A percentile compares a stretch with the other conserved stretches of the same genome.
Conservation (phyloP, 2,329 filamentous ascomycete genomes). For the Fusarium pseudograminearum region DNA sequence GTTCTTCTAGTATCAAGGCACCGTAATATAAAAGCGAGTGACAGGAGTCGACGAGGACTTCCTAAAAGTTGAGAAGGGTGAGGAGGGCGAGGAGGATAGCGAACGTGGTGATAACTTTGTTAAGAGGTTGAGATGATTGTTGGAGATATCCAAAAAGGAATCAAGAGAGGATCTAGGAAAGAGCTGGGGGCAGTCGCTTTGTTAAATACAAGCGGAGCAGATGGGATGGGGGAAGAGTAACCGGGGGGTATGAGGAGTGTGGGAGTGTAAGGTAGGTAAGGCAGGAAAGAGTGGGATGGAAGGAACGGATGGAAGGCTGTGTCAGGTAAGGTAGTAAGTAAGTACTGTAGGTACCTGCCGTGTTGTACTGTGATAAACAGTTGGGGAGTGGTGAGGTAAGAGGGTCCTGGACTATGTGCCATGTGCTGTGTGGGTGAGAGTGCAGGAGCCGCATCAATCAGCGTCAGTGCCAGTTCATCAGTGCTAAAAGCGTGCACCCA, state of each 20-base stretch:
- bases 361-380: constrained; percentile 24
- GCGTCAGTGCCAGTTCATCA: constrained; percentile 28
- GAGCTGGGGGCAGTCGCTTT: constrained; percentile 46
- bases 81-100: constrained; percentile 58
- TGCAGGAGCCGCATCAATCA: constrained; percentile 25
- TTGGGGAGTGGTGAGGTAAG: constrained; percentile 24
- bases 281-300: constrained; percentile 34
- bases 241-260: constrained; percentile 32
- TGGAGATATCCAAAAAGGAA: constrained; percentile 47
- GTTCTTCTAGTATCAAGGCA: constrained; percentile 54
- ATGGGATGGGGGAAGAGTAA: constrained; percentile 37
- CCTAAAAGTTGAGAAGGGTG: constrained; percentile 60
- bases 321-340: constrained; percentile 21
- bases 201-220: constrained; percentile 51
- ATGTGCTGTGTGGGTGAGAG: constrained; percentile 22
- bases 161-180: constrained; percentile 45
- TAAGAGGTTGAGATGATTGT: constrained; percentile 41
- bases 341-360: constrained; percentile 19
- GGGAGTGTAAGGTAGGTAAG: constrained; percentile 35
- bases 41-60: constrained; percentile 81
- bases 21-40: constrained; percentile 75
- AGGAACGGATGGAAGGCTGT: constrained; percentile 41
- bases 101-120: constrained; percentile 57
- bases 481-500: constrained; percentile 38
- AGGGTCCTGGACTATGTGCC: constrained; percentile 30